phyloP scores from a whole-genome alignment of 805 yeast genomes.

The Kluyveromyces dobzhanskii region DNA sequence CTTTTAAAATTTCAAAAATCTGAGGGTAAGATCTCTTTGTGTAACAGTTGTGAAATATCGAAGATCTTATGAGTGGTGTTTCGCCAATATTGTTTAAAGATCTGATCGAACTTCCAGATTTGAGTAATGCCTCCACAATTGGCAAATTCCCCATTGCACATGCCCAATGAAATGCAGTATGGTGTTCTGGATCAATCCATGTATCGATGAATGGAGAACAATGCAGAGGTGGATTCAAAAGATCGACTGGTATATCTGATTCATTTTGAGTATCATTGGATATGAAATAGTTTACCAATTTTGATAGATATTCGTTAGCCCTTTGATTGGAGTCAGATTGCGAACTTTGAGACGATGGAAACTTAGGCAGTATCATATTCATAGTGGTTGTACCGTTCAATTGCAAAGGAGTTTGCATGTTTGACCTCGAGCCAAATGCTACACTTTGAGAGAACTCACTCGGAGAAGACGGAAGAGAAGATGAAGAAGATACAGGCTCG shows the following conservation, averaged over 20 bases:
- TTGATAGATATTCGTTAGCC: conserved; percentile 25
- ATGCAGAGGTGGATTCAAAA: conserved; percentile 24
- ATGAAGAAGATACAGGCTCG: conserved; percentile 17
- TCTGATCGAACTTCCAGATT: conserved; percentile 61
- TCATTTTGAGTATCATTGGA: conserved; percentile 24
- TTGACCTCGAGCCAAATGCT: conserved; percentile 24
- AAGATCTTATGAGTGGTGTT: conserved; percentile 79
- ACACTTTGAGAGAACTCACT: conserved; percentile 24
- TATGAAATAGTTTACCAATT: conserved; percentile 28
- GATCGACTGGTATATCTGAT: conserved; percentile 20
- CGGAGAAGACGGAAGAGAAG: conserved; percentile 29
- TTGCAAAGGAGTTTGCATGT: conserved; percentile 9
- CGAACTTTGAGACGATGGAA: conserved; percentile 17
- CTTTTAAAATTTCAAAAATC: conserved; percentile 66
- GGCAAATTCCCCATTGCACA: conserved; percentile 85
- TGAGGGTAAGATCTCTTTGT: conserved; percentile 72
- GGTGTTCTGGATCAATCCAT: conserved; percentile 89
- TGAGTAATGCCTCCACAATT: conserved; percentile 65
- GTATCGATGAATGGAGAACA: conserved; percentile 44
- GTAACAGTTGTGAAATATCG: conserved; percentile 81
- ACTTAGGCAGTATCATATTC: conserved; percentile 24
- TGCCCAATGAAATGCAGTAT: conserved; percentile 95
- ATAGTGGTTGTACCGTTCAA: conserved; percentile 26
- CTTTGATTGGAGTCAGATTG: conserved; percentile 27
- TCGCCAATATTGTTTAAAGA: conserved; percentile 64